Conservation (phyloP, 371 early-diverging fungal species). For the Mortierella sp. region DNA sequence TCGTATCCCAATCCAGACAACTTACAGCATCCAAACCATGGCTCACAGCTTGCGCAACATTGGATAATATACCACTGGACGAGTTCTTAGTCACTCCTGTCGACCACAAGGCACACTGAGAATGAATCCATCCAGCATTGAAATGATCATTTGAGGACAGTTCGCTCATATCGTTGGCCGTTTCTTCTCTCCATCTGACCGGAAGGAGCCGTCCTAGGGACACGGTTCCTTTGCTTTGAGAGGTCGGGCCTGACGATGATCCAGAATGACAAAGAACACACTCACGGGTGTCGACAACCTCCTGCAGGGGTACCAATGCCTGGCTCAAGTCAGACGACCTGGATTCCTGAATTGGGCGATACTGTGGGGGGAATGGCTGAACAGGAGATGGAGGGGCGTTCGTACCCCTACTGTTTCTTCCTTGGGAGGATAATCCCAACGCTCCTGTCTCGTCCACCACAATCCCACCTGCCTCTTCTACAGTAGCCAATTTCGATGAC, state of each 20-base stretch:
- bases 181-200: background rate
- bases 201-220: conserved; percentile 16
- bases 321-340: background rate
- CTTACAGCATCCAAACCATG: conserved; percentile 16
- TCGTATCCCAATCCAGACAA: no score
- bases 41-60: conserved; percentile 1
- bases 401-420: background rate
- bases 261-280: conserved; percentile 14
- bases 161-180: background rate
- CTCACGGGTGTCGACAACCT: conserved; percentile 5
- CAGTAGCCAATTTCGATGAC: background rate
- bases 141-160: background rate
- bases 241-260: background rate
- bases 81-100: conserved; percentile 14
- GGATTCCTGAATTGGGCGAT: background rate
- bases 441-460: conserved; percentile 4
- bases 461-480: background rate
- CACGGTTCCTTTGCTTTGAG: background rate
- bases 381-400: background rate
- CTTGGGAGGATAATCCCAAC: no score
- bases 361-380: conserved; percentile 6
- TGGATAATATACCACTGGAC: conserved; percentile 1
- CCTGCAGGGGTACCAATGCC: background rate
- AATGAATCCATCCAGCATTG: conserved; percentile 18
- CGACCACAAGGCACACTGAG: conserved; percentile 27